Conservation (phyloP, 2,329 filamentous ascomycete species). For the Leptographium radiaticola region DNA sequence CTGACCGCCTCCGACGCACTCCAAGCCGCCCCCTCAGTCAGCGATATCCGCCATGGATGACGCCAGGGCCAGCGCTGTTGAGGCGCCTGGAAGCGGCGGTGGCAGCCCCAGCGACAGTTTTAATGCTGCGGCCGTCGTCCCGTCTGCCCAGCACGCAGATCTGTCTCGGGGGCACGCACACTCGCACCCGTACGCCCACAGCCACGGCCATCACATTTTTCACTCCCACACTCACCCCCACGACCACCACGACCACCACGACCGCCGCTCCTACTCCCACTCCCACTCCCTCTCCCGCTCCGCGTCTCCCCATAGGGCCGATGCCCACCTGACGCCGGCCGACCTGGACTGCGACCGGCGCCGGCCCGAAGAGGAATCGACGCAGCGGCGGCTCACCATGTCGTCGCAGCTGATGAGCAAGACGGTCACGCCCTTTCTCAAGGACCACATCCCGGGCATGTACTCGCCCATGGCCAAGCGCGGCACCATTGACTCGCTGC, state of each 20-base stretch:
- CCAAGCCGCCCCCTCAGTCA: background rate
- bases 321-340: background rate
- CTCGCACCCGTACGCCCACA: background rate
- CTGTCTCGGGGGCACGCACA: background rate
- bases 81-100: background rate
- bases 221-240: background rate
- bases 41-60: conserved; percentile 7
- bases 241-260: background rate
- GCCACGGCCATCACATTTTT: background rate
- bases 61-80: conserved; percentile 6
- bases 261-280: background rate
- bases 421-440: conserved; percentile 77
- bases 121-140: background rate
- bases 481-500: conserved; percentile 27
- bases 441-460: conserved; percentile 77
- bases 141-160: background rate
- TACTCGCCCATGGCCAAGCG: conserved; percentile 67
- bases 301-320: background rate
- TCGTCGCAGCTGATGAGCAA: conserved; percentile 56
- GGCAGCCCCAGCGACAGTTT: background rate
- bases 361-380: conserved; percentile 35
- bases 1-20: background rate
- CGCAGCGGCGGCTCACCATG: conserved; percentile 41
- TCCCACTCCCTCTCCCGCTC: background rate
- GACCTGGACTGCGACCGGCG: conserved; percentile 37